phyloP scores from a whole-genome alignment of 2,329 filamentous ascomycete species.

The Talaromyces sp. region DNA sequence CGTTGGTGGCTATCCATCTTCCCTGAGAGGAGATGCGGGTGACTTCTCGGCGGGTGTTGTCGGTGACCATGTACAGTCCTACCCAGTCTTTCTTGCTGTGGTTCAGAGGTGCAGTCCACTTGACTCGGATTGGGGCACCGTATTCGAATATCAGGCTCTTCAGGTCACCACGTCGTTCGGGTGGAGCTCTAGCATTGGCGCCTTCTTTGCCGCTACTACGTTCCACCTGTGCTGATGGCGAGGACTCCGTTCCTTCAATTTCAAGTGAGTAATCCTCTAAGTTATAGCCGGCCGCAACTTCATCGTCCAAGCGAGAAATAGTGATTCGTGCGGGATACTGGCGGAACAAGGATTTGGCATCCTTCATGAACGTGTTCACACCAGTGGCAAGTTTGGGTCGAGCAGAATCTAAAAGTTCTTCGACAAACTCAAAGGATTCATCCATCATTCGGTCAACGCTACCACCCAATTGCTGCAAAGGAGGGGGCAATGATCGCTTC shows the following conservation, averaged over 20 bases:
- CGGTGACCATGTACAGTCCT: slow-evolving; percentile 91
- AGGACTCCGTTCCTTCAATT: slow-evolving; percentile 65
- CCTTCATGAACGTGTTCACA: slow-evolving; percentile 81
- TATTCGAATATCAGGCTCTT: slow-evolving; percentile 83
- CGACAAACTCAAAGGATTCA: slow-evolving; percentile 82
- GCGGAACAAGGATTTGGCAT: slow-evolving; percentile 84
- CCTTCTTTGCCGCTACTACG: slow-evolving; percentile 72
- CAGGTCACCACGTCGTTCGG: slow-evolving; percentile 59
- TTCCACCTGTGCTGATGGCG: slow-evolving; percentile 55
- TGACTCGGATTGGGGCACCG: slow-evolving; percentile 82
- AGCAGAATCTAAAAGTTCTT: slow-evolving; percentile 83
- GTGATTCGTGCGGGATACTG: slow-evolving; percentile 84
- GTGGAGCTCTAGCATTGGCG: slow-evolving; percentile 64
- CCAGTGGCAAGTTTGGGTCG: slow-evolving; percentile 82
- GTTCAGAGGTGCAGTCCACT: slow-evolving; percentile 83
- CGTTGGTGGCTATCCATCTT: slow-evolving; percentile 81
- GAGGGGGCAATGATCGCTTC: slow-evolving; percentile 78
- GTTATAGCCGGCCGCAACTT: slow-evolving; percentile 71
- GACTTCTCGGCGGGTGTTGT: slow-evolving; percentile 81
- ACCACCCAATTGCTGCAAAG: slow-evolving; percentile 78
- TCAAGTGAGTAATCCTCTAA: slow-evolving; percentile 76
- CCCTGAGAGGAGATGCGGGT: slow-evolving; percentile 84
- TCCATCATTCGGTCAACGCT: slow-evolving; percentile 84
- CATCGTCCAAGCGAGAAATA: slow-evolving; percentile 74
- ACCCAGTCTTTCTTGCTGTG: slow-evolving; percentile 95